These are phyloP conservation scores for Suillus clintonianus DNA, from an alignment of 768 basidiomycete genomes.

Conservation along the genomic window DNA sequence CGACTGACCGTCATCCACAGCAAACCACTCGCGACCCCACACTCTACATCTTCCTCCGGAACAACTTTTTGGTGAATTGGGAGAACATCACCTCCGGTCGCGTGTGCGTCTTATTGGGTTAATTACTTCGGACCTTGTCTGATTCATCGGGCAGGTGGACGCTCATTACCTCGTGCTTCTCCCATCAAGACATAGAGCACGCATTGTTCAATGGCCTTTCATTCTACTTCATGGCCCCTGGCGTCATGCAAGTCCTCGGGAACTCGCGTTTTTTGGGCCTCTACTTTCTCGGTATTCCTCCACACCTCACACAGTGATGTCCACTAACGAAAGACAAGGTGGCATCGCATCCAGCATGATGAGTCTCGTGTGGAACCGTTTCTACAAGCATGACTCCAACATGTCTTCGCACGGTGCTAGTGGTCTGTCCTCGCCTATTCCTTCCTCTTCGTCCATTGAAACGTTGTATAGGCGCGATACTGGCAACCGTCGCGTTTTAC, in stretches of 20 bases:
- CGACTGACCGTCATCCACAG: slow-evolving; percentile 19
- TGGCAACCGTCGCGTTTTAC: slow-evolving; percentile 68
- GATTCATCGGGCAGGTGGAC: slow-evolving; percentile 60
- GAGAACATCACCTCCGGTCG: slow-evolving; percentile 64
- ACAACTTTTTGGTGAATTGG: slow-evolving; percentile 67
- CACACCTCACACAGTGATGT: not conserved
- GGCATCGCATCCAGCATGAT: slow-evolving; percentile 58
- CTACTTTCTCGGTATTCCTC: slow-evolving; percentile 66
- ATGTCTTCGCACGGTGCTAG: slow-evolving; percentile 66
- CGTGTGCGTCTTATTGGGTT: slow-evolving; percentile 47
- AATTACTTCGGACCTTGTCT: slow-evolving; percentile 6
- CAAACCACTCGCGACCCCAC: slow-evolving; percentile 41
- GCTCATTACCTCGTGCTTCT: slow-evolving; percentile 68
- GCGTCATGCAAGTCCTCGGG: slow-evolving; percentile 64
- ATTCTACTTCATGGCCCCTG: slow-evolving; percentile 73
- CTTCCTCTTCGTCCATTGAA: slow-evolving; percentile 8
- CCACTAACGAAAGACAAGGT: slow-evolving; percentile 39
- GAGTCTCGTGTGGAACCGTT: slow-evolving; percentile 48
- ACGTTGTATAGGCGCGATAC: slow-evolving; percentile 59
- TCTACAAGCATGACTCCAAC: slow-evolving; percentile 23
- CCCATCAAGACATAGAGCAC: slow-evolving; percentile 61
- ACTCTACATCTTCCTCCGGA: slow-evolving; percentile 49
- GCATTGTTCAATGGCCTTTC: slow-evolving; percentile 78
- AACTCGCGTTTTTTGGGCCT: slow-evolving; percentile 65
- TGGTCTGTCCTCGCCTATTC: slow-evolving; percentile 43